Percentiles rank a stretch among this genome's conserved stretches.
Evolutionary conservation across 495 filamentous ascomycete genomes (phyloP).

Genomic region (Penicillium bialowiezense): DNA sequence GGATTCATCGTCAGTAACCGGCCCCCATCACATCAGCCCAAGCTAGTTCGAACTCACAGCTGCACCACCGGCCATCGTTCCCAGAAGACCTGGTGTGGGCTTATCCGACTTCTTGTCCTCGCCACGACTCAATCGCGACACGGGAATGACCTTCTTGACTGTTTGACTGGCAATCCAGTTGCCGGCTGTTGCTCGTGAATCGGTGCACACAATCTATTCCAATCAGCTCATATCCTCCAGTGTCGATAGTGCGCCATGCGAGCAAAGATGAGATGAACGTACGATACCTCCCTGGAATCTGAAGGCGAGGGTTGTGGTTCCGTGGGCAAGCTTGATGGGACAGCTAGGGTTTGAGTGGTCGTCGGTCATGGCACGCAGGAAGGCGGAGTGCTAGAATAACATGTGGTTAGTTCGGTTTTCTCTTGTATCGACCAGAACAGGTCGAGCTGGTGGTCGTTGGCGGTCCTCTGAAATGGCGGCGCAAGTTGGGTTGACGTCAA

Average conservation of each 20-base stretch:
- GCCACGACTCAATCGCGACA: constrained; percentile 47
- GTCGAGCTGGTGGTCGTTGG: too few species aligned
- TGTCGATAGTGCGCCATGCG: background rate
- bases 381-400: constrained; percentile 68
- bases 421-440: background rate
- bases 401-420: constrained; percentile 1
- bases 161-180: constrained; percentile 99
- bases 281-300: constrained; percentile 93
- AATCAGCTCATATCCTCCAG: background rate
- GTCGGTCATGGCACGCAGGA: constrained; percentile 95
- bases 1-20: constrained; percentile 12
- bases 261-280: constrained; percentile 19
- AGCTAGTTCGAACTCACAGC: constrained; percentile 66
- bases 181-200: constrained; percentile 92
- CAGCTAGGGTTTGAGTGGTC: constrained; percentile 94
- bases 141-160: constrained; percentile 94
- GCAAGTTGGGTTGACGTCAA: constrained; percentile 7
- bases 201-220: constrained; percentile 80
- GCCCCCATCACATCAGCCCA: background rate
- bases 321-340: constrained; percentile 98
- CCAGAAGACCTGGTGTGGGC: constrained; percentile 74
- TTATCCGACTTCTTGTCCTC: constrained; percentile 64
- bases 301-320: constrained; percentile 97
- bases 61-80: constrained; percentile 98
- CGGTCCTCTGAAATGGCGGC: constrained; percentile 5